Evolutionary conservation across 1,284 basidiomycete species (phyloP), one percentile per base, ranked within the genome.

Genomic region (Jaminaea rosea): DNA sequence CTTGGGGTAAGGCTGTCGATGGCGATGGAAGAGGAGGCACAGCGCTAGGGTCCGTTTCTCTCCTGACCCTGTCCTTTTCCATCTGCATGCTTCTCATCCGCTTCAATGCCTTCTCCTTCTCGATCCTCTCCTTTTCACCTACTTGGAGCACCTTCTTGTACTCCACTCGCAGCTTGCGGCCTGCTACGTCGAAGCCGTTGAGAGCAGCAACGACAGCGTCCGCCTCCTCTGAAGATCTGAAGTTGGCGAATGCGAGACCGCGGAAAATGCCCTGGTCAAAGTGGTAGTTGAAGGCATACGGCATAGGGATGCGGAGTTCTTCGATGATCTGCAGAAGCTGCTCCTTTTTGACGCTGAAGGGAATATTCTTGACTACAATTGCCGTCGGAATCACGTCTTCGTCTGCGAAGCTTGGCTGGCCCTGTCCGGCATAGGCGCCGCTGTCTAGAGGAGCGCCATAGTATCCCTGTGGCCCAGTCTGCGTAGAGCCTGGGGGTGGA

Each of bases 301-400:
- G 94, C 19, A 92, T 87, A 53, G 93, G 92, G 68, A 97, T 94
- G 29, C 86, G 82, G 57, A 98, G 79, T 57, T 89, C 94, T 69
- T 87, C 84, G 75, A 98, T 98, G 74, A 97, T 91, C 77, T 87
- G 85, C 66, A 98, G 83, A 56, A 98, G 81, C 53, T 90, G 90
- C 78, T 98, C 92, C 71, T 87, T 84, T 78, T 91, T 89, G 65
- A 97, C 89, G 68, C 90, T 91, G 79, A 98, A 97, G 55, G 92
- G 93, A 77, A 97, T 98, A 80, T 97, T 97, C 49, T 99, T 99
- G 78, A 99, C 94, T 71, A 99, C 93, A 70, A 99, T 97, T 50
- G 94, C 93, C 15, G 93, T 98, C 49, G 93, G 93, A 76, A 98
- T 98, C 75, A 96, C 82, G 75, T 96, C 92, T 75, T 96, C 91